phyloP scores from a whole-genome alignment of 345 rosid species.

The Hibiscus tridactylites region DNA sequence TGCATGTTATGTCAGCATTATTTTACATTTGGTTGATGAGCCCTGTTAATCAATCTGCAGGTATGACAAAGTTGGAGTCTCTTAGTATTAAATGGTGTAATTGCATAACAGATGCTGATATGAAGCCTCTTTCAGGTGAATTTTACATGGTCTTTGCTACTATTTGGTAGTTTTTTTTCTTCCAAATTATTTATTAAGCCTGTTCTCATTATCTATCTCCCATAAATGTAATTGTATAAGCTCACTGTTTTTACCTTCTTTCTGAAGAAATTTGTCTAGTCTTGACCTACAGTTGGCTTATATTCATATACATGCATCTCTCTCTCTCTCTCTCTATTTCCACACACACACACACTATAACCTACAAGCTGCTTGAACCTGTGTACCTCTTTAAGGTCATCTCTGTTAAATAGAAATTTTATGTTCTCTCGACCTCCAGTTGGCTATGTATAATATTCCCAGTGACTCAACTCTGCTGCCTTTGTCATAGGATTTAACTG shows the following conservation, averaged over 20 bases:
- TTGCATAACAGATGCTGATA: slow-evolving; percentile 69
- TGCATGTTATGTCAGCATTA: background rate
- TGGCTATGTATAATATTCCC: background rate
- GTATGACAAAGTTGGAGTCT: slow-evolving; percentile 61
- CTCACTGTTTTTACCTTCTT: background rate
- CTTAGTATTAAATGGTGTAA: slow-evolving; percentile 80
- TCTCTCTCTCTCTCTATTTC: no score
- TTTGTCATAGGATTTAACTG: no score
- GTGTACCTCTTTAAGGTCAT: background rate
- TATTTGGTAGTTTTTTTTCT: background rate
- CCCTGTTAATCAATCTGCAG: slow-evolving; percentile 27
- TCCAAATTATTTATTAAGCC: background rate
- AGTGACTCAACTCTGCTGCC: no score
- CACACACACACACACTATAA: no score
- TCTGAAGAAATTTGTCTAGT: background rate
- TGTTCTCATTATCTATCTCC: background rate
- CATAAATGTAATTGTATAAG: background rate
- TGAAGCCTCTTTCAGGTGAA: slow-evolving; percentile 72
- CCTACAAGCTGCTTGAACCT: no score
- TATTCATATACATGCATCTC: background rate
- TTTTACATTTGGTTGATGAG: background rate
- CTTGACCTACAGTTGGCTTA: background rate
- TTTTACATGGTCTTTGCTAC: background rate
- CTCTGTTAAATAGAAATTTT: background rate
- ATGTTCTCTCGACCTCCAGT: background rate